These are phyloP conservation scores for Solanum rostratum DNA, from an alignment of 257 asterid species.

Conservation along the genomic window DNA sequence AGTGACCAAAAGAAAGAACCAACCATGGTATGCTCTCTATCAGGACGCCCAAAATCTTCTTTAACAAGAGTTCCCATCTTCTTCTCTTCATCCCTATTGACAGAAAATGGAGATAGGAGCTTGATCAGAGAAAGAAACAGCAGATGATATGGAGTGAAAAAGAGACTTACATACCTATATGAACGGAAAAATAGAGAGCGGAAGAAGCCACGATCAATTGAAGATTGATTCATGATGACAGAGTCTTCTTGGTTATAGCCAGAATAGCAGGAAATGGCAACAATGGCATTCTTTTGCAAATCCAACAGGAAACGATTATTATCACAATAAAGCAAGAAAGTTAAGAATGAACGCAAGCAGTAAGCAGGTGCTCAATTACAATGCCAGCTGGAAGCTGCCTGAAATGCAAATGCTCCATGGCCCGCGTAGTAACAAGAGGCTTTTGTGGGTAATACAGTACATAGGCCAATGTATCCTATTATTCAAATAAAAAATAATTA, in stretches of 20 bases:
- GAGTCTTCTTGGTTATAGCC: constrained; percentile 98
- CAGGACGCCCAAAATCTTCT: constrained; percentile 95
- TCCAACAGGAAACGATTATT: neutral
- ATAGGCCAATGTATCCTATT: constrained; percentile 87
- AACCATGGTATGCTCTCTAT: constrained; percentile 71
- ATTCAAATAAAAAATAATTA: neutral
- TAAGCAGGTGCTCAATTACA: neutral
- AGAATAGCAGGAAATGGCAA: constrained; percentile 87
- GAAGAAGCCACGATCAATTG: constrained; percentile 94
- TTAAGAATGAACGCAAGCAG: neutral
- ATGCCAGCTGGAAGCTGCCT: constrained; percentile 98
- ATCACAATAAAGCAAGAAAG: neutral
- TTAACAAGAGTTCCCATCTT: constrained; percentile 96
- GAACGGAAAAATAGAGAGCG: constrained; percentile 90
- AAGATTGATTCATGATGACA: constrained; percentile 95
- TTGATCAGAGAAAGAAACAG: neutral
- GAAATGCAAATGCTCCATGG: constrained; percentile 98
- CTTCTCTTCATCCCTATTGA: constrained; percentile 74
- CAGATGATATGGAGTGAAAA: neutral
- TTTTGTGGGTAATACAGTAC: constrained; percentile 93
- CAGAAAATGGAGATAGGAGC: neutral
- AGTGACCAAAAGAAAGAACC: neutral
- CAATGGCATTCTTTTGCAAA: constrained; percentile 52
- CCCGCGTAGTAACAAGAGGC: constrained; percentile 93
- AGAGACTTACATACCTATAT: constrained; percentile 12